phyloP scores from a whole-genome alignment of 2,329 filamentous ascomycete species.

The Ampelomyces quisqualis region DNA sequence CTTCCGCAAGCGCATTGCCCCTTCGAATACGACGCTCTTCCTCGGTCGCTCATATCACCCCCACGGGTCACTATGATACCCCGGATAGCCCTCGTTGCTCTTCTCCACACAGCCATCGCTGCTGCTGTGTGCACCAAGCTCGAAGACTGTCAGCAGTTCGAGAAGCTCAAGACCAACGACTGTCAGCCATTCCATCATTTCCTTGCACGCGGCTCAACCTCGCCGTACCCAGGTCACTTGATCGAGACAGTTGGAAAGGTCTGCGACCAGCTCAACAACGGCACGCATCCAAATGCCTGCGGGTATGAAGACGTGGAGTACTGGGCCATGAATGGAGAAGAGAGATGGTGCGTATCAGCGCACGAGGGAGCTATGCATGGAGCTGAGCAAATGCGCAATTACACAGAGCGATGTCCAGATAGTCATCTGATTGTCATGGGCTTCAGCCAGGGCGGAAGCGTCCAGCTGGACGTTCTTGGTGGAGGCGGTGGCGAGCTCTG shows the following conservation, averaged over 20 bases:
- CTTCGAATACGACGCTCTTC: conserved; percentile 5
- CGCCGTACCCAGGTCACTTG: conserved; percentile 30
- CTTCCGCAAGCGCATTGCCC: background rate
- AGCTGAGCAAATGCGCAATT: conserved; percentile 30
- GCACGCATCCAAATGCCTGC: conserved; percentile 24
- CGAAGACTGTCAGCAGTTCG: conserved; percentile 26
- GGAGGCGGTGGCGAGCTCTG: conserved; percentile 29
- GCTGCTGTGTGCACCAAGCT: conserved; percentile 32
- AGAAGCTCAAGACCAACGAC: conserved; percentile 24
- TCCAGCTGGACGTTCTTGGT: conserved; percentile 27
- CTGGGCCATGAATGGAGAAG: conserved; percentile 27
- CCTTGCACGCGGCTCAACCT: conserved; percentile 29
- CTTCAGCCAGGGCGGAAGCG: conserved; percentile 31
- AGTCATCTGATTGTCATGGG: conserved; percentile 32
- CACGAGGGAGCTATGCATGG: conserved; percentile 30
- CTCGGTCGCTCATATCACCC: background rate
- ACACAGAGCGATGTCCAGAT: conserved; percentile 28
- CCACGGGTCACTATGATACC: conserved; percentile 19
- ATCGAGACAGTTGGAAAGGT: conserved; percentile 30
- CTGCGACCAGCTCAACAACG: conserved; percentile 26
- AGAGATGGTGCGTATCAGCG: conserved; percentile 28
- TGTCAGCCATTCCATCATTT: conserved; percentile 32
- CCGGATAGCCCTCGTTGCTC: conserved; percentile 18
- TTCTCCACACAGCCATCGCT: conserved; percentile 18
- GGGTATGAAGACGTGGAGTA: conserved; percentile 33